Base-by-base conservation (phyloP, 441 rosid species). In the Codiaeum variegatum region DNA sequence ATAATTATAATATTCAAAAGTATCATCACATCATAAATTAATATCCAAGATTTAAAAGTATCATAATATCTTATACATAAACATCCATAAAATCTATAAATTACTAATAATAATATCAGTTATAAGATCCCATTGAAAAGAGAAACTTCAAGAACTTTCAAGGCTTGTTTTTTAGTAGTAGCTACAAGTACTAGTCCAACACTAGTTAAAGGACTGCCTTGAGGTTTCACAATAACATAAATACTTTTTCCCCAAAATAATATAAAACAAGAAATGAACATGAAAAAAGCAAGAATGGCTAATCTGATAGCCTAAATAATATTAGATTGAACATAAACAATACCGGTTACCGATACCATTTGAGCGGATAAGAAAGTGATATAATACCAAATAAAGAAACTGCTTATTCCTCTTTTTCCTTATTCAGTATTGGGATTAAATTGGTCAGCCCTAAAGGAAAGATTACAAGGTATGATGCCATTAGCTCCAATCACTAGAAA, bases 361-460 rank as follows among this genome's bases (percentile, higher is more conserved):
- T 81, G 46, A 0, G 84, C 81, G 24, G 81, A 78, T 2, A 85
- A 75, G 55, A 68, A 75, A 81, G 86, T 85, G 54, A 85, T 76
- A 49, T 59, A 85, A 75, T 81, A 83, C 85, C 84, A 83, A 52
- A 83, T 81, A 71, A 85, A 79, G 80, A 84, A 85, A 55, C 86
- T 81, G 26, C 12, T 65, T 56, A 79, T 78, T 2, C 82, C 86
- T 62, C 56, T 77, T 23, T 60, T 66, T 29, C 88, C 86, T 1
- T 81, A 79, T 36, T 83, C 78, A 1, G 83, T 76, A 0, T 67
- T 29, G 23, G 88, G 83, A 59, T 83, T 63, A 69, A 85, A 85
- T 52, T 85, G 88, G 47, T 85, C 86, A 21, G 83, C 86, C 38
- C 88, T 86, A 36, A 83, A 83, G 61, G 86, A 86, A 4, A 83